Evolutionary conservation across 129 eudicot species (phyloP).

Genomic region (Saposhnikovia divaricata): DNA sequence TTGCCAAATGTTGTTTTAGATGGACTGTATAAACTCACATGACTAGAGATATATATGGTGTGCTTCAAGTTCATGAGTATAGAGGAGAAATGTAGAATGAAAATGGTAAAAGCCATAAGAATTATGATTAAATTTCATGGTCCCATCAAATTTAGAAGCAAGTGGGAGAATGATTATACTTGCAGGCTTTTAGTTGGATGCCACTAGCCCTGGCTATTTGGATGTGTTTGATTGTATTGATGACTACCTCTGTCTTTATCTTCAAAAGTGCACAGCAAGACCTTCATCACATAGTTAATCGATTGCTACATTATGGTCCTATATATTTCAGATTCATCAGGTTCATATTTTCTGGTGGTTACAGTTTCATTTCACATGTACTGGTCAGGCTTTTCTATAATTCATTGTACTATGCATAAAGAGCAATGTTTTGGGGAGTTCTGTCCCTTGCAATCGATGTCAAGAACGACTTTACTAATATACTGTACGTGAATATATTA

Average conservation of each 20-base stretch:
- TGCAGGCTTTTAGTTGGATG: conserved; percentile 31
- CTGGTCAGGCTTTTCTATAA: neutral
- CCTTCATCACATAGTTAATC: neutral
- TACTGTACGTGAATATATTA: too few species aligned
- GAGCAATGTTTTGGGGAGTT: too few species aligned
- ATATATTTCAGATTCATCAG: neutral
- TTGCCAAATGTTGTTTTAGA: too few species aligned
- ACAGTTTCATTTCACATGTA: neutral
- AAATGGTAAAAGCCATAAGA: neutral
- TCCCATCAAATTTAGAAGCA: conserved; percentile 19
- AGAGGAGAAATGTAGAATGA: neutral
- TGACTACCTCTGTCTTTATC: conserved; percentile 11
- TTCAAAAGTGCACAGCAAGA: conserved; percentile 1
- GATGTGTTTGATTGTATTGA: conserved; percentile 8
- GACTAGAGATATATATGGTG: neutral
- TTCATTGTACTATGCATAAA: too few species aligned
- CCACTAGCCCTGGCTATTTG: conserved; percentile 17
- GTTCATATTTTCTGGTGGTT: neutral
- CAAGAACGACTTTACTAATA: too few species aligned
- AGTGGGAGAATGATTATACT: conserved; percentile 23
- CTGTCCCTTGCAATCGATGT: too few species aligned
- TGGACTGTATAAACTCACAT: neutral
- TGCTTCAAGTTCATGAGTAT: neutral
- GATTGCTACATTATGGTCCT: neutral
- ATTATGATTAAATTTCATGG: too few species aligned